Base-by-base conservation (phyloP, 2,329 filamentous ascomycete genomes). In the Aureobasidium melanogenum region DNA sequence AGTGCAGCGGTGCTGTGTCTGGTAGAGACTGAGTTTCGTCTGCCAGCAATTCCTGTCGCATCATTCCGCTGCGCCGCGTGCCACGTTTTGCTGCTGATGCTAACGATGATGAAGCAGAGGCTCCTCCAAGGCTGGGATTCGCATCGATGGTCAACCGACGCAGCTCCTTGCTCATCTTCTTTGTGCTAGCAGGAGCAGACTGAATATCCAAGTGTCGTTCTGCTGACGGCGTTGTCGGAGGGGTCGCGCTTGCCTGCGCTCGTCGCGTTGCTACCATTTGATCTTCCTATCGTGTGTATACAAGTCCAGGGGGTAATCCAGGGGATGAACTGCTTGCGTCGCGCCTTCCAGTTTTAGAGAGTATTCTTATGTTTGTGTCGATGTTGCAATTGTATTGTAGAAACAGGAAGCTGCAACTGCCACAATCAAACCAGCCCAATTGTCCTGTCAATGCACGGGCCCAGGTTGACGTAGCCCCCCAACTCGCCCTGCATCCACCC, bases 141-240 rank as follows among this genome's bases (percentile, higher is more conserved):
- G 47, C 59, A 26, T 61, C 59, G 17, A 61, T 61, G 6, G 46
- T 38, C 36, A 61, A 17, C 1, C 59, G 48, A 7, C 50, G 47
- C 22, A 61, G 17, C 30, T 61, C 59, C 22, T 47, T 44, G 48
- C 30, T 61, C 59, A 61, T 55, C 39, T 55, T 61, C 4, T 26
- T 34, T 24, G 26, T 41, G 34, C 56, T 51, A 1, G 36, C 56
- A 8, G 55, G 55, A 8, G 46, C 46, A 19, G 32, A 39, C 9
- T 19, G 19, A 34, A 7, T 7, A 12, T 17, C 28, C 46, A 26
- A 9, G 30, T 43, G 46, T 26, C 44, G 44, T 22, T 28, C 36
- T 32, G 56, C 56, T 38, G 59, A 61, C 43, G 59, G 59, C 22
- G 59, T 61, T 9, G 48, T 34, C 19, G 59, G 59, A n/a, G 59